Base-by-base conservation (phyloP, 2,329 filamentous ascomycete genomes). In the Fusarium brevicatenulatum region DNA sequence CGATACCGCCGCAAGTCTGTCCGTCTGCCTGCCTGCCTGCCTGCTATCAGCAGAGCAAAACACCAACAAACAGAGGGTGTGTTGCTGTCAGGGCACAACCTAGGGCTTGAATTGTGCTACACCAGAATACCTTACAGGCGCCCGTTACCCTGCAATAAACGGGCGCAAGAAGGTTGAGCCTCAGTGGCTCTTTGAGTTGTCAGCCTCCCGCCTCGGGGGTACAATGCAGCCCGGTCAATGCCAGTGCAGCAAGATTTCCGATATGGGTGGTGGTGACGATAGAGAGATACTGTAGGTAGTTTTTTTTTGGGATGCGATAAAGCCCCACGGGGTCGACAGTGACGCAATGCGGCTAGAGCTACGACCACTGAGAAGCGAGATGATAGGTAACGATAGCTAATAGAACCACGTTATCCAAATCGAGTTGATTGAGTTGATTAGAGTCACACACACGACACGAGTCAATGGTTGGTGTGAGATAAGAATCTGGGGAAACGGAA, bases 401-500 rank as follows among this genome's bases (percentile, higher is more conserved):
- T 78, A 77, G 60, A 72, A 71, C 76, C 69, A 78, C 76, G 76
- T 78, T 78, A 78, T 77, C 68, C 76, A 75, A 78, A 77, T 66
- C 56, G 60, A 67, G 68, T 49, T 56, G 63, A 68, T 62, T 46
- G 55, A 52, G 66, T 61, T 59, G 68, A 69, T 72, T 54, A 50
- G 54, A 64, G 72, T 47, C 59, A 64, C 67, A 70, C 63, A 59
- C 46, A 56, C 55, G 57, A 67, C 62, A 66, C 57, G 55, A 63
- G 65, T 69, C 71, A 71, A 69, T 69, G 74, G 76, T 77, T 77
- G 76, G 76, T 72, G 70, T 64, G 67, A 78, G 76, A 78, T 78
- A 78, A 78, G 73, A 78, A 74, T 77, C 76, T 78, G 76, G 76
- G 76, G 76, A 77, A 78, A 66, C 73, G 73, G 75, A 76, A 68